Evolutionary conservation across 2,329 filamentous ascomycete genomes (phyloP).

Genomic region (Colletotrichum eremochloae): DNA sequence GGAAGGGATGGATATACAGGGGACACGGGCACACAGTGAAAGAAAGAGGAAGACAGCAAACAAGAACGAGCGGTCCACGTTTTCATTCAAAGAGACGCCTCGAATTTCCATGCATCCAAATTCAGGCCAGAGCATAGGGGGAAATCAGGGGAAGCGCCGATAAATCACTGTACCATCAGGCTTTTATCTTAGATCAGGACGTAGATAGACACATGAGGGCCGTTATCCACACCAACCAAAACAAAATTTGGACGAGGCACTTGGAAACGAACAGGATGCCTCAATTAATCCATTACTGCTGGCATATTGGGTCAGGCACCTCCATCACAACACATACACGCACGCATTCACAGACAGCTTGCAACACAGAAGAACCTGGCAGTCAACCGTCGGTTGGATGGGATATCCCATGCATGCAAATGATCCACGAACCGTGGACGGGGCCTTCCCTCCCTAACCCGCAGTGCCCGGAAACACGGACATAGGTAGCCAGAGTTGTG

Average conservation of each 20-base stretch:
- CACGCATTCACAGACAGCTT: background rate
- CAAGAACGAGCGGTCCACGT: background rate
- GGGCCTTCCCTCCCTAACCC: background rate
- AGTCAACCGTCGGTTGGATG: background rate
- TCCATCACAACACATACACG: background rate
- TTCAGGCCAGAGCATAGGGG: background rate
- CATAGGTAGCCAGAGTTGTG: background rate
- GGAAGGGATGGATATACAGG: slow-evolving; percentile 5
- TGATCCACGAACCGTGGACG: background rate
- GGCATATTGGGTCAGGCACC: background rate
- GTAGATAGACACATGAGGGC: background rate
- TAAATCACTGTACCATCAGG: background rate
- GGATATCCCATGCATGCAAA: slow-evolving; percentile 1
- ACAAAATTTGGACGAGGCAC: background rate
- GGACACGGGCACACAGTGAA: background rate
- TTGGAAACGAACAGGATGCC: background rate
- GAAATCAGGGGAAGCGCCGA: background rate
- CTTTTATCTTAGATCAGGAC: background rate
- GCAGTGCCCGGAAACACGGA: background rate
- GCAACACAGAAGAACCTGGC: background rate
- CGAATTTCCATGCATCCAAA: background rate
- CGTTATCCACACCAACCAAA: background rate
- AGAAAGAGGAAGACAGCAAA: background rate
- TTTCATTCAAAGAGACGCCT: background rate
- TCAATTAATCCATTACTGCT: background rate